Base-by-base conservation (phyloP, 2,329 filamentous ascomycete genomes). In the Alternaria conjuncta region DNA sequence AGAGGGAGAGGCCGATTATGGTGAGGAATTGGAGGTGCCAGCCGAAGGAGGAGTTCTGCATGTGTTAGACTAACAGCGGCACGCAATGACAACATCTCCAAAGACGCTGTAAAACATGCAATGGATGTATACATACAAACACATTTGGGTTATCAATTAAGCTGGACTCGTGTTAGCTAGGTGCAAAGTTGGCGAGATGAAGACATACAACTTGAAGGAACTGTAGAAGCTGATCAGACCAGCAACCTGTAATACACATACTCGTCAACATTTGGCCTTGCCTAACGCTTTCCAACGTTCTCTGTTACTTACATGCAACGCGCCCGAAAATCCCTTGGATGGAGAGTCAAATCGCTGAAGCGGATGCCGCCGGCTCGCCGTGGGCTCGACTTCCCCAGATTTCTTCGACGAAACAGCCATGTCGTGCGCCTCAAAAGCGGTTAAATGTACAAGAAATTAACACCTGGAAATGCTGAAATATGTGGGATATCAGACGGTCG, bases 21-120 rank as follows among this genome's bases (percentile, higher is more conserved):
- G 91, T 94, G 30, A 94, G 84, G 73, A 91, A 92, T 77, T 92
- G 89, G 66, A 89, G 86, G 73, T 91, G 86, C 80, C 90, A 89
- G 61, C 91, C 91, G 71, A 90, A 92, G 2, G 88, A 84, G 0
- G 83, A 80, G 55, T 86, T 85, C 84, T 55, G n/a, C n/a, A n/a
- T n/a, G n/a, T n/a, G n/a, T n/a, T n/a, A n/a, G n/a, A n/a, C n/a
- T n/a, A n/a, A n/a, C n/a, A n/a, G n/a, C n/a, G n/a, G n/a, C n/a
- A n/a, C n/a, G n/a, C n/a, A n/a, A n/a, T n/a, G n/a, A n/a, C n/a
- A n/a, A n/a, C n/a, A n/a, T n/a, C n/a, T n/a, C n/a, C n/a, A n/a
- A n/a, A n/a, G n/a, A n/a, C n/a, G n/a, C n/a, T n/a, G n/a, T n/a
- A n/a, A n/a, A n/a, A n/a, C n/a, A n/a, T n/a, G n/a, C n/a, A n/a